Evolutionary conservation across 2,329 filamentous ascomycete genomes (phyloP).

Genomic region (Juglanconis sp.): DNA sequence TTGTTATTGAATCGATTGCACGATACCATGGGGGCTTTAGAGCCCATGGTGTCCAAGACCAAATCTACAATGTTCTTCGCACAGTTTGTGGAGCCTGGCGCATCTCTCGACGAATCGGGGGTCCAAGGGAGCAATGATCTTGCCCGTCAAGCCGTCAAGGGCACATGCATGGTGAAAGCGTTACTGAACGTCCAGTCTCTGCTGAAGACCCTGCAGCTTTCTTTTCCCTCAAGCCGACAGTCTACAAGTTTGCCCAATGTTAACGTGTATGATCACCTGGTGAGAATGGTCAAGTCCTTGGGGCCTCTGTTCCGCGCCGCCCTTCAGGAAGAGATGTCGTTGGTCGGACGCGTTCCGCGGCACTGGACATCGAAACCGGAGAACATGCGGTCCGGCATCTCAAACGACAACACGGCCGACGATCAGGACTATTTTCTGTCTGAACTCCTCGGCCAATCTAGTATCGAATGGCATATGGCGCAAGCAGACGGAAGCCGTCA

Average conservation of each 20-base stretch:
- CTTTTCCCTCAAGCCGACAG: slow-evolving; percentile 68
- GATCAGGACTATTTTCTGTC: slow-evolving; percentile 9
- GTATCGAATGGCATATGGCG: background rate
- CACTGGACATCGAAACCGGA: slow-evolving; percentile 51
- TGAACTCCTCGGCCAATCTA: slow-evolving; percentile 10
- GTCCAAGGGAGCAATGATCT: slow-evolving; percentile 30
- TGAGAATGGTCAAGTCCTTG: slow-evolving; percentile 68
- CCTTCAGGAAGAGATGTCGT: slow-evolving; percentile 77
- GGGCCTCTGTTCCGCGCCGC: slow-evolving; percentile 76
- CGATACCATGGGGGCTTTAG: slow-evolving; percentile 62
- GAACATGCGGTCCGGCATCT: slow-evolving; percentile 9
- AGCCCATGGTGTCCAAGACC: slow-evolving; percentile 58
- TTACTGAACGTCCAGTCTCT: slow-evolving; percentile 75
- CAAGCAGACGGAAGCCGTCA: slow-evolving; percentile 8
- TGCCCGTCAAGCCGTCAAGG: slow-evolving; percentile 49
- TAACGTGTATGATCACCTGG: slow-evolving; percentile 83
- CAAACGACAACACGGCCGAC: slow-evolving; percentile 7
- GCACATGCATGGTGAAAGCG: slow-evolving; percentile 76
- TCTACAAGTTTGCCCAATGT: slow-evolving; percentile 67
- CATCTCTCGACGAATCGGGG: slow-evolving; percentile 29
- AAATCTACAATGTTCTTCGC: slow-evolving; percentile 66
- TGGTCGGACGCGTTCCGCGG: slow-evolving; percentile 71
- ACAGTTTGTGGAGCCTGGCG: slow-evolving; percentile 54
- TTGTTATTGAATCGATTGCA: slow-evolving; percentile 75
- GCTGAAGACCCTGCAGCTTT: slow-evolving; percentile 69